Evolutionary conservation across 2,329 filamentous ascomycete genomes (phyloP).

Genomic region (Penicillium brevicompactum): DNA sequence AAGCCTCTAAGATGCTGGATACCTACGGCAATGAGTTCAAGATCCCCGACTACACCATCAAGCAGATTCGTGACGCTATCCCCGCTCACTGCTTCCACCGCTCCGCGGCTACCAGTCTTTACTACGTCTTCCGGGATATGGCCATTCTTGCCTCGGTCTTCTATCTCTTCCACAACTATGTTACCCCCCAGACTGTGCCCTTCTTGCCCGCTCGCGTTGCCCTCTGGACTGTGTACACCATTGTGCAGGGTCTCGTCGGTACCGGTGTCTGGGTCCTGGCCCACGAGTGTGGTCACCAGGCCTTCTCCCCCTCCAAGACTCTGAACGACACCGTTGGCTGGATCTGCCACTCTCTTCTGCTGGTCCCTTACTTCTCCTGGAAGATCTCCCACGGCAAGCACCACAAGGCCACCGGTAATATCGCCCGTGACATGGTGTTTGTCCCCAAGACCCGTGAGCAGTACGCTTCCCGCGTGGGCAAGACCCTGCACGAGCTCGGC

Average conservation of each 20-base stretch:
- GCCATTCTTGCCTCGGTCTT: conserved; percentile 74
- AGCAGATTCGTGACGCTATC: conserved; percentile 94
- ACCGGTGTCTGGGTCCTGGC: conserved; percentile 96
- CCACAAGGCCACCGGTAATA: conserved; percentile 97
- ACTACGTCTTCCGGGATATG: conserved; percentile 83
- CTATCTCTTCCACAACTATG: conserved; percentile 83
- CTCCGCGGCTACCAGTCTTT: conserved; percentile 72
- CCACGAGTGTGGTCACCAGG: conserved; percentile 96
- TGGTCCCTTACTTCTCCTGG: conserved; percentile 99
- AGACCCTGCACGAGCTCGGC: conserved; percentile 74
- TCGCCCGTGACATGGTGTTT: conserved; percentile 99
- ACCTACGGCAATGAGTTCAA: conserved; percentile 94
- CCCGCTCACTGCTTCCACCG: conserved; percentile 96
- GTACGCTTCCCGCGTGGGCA: conserved; percentile 75
- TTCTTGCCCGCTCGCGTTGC: conserved; percentile 66
- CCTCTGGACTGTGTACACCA: conserved; percentile 69
- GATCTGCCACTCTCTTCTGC: conserved; percentile 81
- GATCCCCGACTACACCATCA: conserved; percentile 94
- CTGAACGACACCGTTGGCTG: conserved; percentile 92
- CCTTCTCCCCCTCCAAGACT: conserved; percentile 89
- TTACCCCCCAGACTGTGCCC: conserved; percentile 81
- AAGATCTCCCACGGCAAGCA: conserved; percentile 99
- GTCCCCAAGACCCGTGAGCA: conserved; percentile 87
- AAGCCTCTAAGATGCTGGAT: conserved; percentile 69
- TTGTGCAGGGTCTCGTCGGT: conserved; percentile 88